Percentiles rank a stretch among this genome's conserved stretches.
These are phyloP conservation scores for Azolla pinnata DNA, from an alignment of 75 land plant genomes.

Conservation along the genomic window DNA sequence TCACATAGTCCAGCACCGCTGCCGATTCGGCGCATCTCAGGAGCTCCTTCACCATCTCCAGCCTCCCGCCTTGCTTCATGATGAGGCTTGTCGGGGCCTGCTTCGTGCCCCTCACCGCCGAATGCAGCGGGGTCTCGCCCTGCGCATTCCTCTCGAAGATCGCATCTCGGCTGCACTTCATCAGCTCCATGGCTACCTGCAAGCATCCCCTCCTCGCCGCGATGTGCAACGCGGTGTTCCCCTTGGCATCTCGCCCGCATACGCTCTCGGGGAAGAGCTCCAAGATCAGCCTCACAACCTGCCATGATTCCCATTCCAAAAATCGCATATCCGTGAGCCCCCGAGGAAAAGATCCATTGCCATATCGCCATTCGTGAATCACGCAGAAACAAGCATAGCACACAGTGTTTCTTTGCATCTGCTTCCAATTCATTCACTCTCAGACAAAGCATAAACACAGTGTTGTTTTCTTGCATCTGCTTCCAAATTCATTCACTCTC, in stretches of 20 bases:
- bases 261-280: slow-evolving; percentile 31
- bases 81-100: slow-evolving; percentile 40
- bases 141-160: slow-evolving; percentile 23
- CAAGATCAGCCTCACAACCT: slow-evolving; percentile 42
- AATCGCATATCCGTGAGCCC: slow-evolving; percentile 1
- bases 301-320: too few species aligned
- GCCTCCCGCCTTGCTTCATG: slow-evolving; percentile 32
- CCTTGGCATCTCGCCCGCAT: slow-evolving; percentile 36
- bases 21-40: slow-evolving; percentile 11
- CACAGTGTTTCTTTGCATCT: too few species aligned
- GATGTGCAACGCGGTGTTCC: slow-evolving; percentile 54
- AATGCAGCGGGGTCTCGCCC: slow-evolving; percentile 60
- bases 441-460: too few species aligned
- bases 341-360: not conserved
- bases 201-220: slow-evolving; percentile 59
- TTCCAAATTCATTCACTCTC: too few species aligned
- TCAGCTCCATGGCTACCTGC: slow-evolving; percentile 30
- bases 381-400: too few species aligned
- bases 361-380: not conserved
- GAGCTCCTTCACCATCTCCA: slow-evolving; percentile 46
- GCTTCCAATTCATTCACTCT: too few species aligned
- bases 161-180: slow-evolving; percentile 29
- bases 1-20: slow-evolving; percentile 32
- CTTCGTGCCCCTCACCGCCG: slow-evolving; percentile 44
- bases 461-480: too few species aligned